Evolutionary conservation across 805 yeast genomes (phyloP), one percentile per base, ranked within the genome.

Genomic region (Lachancea thermotolerans): DNA sequence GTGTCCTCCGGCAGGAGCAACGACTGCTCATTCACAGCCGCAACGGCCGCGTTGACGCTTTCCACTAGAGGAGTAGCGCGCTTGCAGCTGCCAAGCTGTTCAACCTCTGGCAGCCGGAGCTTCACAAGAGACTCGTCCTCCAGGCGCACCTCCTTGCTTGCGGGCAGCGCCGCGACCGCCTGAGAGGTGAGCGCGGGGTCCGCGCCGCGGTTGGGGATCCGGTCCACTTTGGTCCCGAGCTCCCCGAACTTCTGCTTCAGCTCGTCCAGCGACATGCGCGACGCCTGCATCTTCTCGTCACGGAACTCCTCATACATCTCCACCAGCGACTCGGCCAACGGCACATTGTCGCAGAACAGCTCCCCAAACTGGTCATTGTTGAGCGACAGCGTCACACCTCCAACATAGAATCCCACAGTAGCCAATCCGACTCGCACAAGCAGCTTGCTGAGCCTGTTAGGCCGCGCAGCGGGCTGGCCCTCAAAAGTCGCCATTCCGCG

Each of bases 281-380:
- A 48, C 27, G 54, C 43, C 28, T 49, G 47, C 44, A 48, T 38
- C 4, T 53, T 43, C 11, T 46, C 52, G 39, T 56, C 52, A 40
- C 55, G 48, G 28, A 60, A 55, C 9, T 64, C 66, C 51, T 81
- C 85, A 42, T 74, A 67, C 8, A 60, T 54, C 43, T 77, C 76
- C 28, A 82, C 72, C 28, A 75, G 64, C 17, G 65, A 63, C 54
- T 79, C 84, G 33, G 80, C 85, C 41, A 74, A 70, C 15, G 93
- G 93, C 37, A 82, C 75, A 47, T 74, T 75, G 51, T 80, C 81
- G 17, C 79, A 70, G 62, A 80, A 82, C 38, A 70, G 51, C 52
- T 82, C 86, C 52, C 78, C 81, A 59, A 81, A 73, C 14, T 75
- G 69, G 52, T 81, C 84, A 56, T 72, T 72, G 49, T 75, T 66